Evolutionary conservation across 768 basidiomycete species (phyloP).

Genomic region (Cytidiella melzeri): DNA sequence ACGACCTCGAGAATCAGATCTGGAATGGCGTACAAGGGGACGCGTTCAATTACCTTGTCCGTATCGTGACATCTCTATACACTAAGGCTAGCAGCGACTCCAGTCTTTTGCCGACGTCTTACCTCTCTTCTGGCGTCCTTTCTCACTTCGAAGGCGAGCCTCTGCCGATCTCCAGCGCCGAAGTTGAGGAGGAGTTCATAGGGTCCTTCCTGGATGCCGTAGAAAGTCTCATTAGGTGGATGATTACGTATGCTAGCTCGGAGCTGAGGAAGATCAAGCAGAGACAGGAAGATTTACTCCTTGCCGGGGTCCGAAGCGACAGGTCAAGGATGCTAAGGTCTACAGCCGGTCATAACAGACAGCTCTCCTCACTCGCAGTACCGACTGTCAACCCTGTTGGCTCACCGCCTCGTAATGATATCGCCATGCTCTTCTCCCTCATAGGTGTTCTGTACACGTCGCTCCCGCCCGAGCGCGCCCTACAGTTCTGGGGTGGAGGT

Average conservation of each 20-base stretch:
- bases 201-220: slow-evolving; percentile 52
- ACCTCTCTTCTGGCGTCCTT: not conserved
- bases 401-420: slow-evolving; percentile 58
- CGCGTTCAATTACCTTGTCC: slow-evolving; percentile 66
- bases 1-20: slow-evolving; percentile 75
- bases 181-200: slow-evolving; percentile 46
- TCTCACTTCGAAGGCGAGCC: slow-evolving; percentile 10
- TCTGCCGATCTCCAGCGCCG: slow-evolving; percentile 31
- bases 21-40: slow-evolving; percentile 82
- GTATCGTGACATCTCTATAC: slow-evolving; percentile 47
- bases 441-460: slow-evolving; percentile 75
- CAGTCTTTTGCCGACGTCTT: slow-evolving; percentile 20
- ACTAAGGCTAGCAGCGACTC: slow-evolving; percentile 35
- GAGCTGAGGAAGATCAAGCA: slow-evolving; percentile 85
- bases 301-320: slow-evolving; percentile 62
- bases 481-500: slow-evolving; percentile 81
- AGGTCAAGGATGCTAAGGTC: slow-evolving; percentile 48
- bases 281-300: slow-evolving; percentile 76
- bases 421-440: slow-evolving; percentile 78
- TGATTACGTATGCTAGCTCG: slow-evolving; percentile 73
- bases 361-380: slow-evolving; percentile 7
- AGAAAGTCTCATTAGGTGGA: slow-evolving; percentile 64
- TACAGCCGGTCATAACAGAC: slow-evolving; percentile 20
- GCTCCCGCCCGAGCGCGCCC: slow-evolving; percentile 66
- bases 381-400: slow-evolving; percentile 2